phyloP scores from a whole-genome alignment of 345 rosid species.

The Isatis tinctoria region DNA sequence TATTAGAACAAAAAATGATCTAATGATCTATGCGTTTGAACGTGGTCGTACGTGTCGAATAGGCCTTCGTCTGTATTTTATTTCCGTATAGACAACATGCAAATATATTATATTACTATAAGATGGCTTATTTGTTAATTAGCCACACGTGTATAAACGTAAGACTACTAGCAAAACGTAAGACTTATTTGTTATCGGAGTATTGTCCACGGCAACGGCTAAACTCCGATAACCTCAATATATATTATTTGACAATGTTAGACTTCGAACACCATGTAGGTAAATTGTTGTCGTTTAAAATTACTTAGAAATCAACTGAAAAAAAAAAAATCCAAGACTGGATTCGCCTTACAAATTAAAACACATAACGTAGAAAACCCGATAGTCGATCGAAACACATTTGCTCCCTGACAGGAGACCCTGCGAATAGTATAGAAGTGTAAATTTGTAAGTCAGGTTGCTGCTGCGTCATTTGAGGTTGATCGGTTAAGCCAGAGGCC shows the following conservation, averaged over 20 bases:
- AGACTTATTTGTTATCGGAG: neutral
- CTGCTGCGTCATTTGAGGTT: neutral
- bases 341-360: no score
- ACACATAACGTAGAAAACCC: no score
- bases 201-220: constrained; percentile 11
- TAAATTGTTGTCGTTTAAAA: no score
- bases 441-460: neutral
- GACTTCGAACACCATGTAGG: neutral
- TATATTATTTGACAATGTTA: neutral
- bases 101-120: neutral
- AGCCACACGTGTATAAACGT: constrained; percentile 6
- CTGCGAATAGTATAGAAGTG: neutral
- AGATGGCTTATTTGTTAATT: neutral
- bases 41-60: constrained; percentile 3
- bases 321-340: no score
- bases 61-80: neutral
- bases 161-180: neutral
- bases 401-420: neutral
- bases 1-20: no score
- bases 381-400: neutral
- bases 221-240: neutral
- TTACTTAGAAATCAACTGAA: no score
- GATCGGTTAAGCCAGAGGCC: neutral
- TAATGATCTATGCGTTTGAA: no score
- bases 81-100: neutral